phyloP scores from a whole-genome alignment of 2,329 filamentous ascomycete species.

The Magnaporthales sp. region DNA sequence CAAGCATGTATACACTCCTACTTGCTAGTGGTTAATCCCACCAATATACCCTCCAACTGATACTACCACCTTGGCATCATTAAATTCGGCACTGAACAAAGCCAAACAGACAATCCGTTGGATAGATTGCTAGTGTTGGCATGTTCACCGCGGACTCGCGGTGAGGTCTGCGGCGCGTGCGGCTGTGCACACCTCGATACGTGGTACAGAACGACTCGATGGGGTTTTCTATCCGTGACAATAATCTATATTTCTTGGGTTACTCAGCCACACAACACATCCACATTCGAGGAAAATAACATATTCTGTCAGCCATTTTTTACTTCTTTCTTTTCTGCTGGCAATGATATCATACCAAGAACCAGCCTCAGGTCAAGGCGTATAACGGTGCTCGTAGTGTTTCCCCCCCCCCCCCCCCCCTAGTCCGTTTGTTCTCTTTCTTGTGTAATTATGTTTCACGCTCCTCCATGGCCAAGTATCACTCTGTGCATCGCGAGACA shows the following conservation, averaged over 20 bases:
- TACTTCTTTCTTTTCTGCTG: not conserved
- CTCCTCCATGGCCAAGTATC: not conserved
- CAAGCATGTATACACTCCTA: no score
- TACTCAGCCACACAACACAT: not conserved
- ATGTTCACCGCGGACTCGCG: not conserved
- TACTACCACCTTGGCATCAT: not conserved
- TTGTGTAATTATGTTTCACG: not conserved
- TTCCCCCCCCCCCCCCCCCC: not conserved
- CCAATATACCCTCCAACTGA: not conserved
- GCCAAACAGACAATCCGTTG: not conserved
- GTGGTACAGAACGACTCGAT: not conserved
- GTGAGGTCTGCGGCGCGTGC: not conserved
- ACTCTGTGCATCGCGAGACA: not conserved
- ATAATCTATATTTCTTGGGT: not conserved
- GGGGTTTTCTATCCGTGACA: not conserved
- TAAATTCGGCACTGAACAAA: not conserved
- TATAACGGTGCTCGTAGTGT: not conserved
- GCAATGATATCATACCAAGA: not conserved
- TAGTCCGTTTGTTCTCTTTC: not conserved
- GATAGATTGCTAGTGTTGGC: not conserved
- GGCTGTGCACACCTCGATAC: not conserved
- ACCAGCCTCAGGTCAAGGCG: not conserved
- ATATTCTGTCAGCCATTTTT: not conserved
- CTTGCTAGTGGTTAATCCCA: no score
- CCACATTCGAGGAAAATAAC: not conserved